phyloP scores from a whole-genome alignment of 108 stramenopile species.

The Conticribra guillardii region DNA sequence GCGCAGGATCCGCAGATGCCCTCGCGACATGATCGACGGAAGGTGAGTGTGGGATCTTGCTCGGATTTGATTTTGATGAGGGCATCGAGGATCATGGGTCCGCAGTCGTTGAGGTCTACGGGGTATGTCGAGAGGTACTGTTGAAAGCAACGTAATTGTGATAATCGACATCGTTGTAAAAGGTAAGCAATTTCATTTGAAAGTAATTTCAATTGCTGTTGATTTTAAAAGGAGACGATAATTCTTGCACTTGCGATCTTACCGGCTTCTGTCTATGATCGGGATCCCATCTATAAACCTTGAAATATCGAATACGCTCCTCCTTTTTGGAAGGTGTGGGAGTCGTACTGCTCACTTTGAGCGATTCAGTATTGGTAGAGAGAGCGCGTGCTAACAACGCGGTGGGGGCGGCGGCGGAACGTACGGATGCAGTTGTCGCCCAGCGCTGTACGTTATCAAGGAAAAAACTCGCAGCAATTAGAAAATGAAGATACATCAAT shows the following conservation, averaged over 20 bases:
- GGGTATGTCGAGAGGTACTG: slow-evolving; percentile 88
- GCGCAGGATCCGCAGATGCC: slow-evolving; percentile 99
- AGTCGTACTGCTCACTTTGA: slow-evolving; percentile 51
- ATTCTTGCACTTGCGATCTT: slow-evolving; percentile 33
- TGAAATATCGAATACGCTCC: slow-evolving; percentile 93
- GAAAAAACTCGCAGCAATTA: too few species aligned
- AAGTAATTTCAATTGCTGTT: too few species aligned
- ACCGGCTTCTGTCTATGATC: slow-evolving; percentile 90
- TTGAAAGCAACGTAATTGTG: slow-evolving; percentile 4
- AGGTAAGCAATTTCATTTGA: background rate
- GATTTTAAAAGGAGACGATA: background rate
- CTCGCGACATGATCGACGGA: slow-evolving; percentile 97
- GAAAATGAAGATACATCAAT: too few species aligned
- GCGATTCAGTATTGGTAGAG: slow-evolving; percentile 42
- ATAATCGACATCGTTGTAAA: background rate
- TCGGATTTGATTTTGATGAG: slow-evolving; percentile 98
- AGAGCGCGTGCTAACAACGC: slow-evolving; percentile 14
- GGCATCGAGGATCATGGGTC: slow-evolving; percentile 98
- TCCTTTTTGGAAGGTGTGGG: slow-evolving; percentile 24
- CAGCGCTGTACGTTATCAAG: too few species aligned
- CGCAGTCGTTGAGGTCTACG: slow-evolving; percentile 94
- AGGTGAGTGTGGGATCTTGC: slow-evolving; percentile 95
- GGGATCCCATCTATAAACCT: slow-evolving; percentile 98
- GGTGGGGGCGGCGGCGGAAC: background rate
- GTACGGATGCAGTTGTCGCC: slow-evolving; percentile 19